phyloP scores from a whole-genome alignment of 164 flowering plant species.

The grape (Vitis vinifera) region ASM3070453v1 NC_081822.1:4166001-4166500 shows the following conservation, averaged over 20 bases:
- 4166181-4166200: constrained; percentile 56
- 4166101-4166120: constrained; percentile 50
- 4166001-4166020: constrained; percentile 40
- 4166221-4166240: constrained; percentile 45
- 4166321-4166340: constrained; percentile 57
- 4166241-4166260: constrained; percentile 60
- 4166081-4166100: constrained; percentile 37
- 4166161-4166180: constrained; percentile 67
- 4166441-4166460: constrained; percentile 92
- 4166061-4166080: constrained; percentile 77
- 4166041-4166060: constrained; percentile 48
- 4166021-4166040: constrained; percentile 43
- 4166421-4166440: constrained; percentile 80
- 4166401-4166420: constrained; percentile 90
- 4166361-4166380: constrained; percentile 75
- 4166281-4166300: constrained; percentile 50
- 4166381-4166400: constrained; percentile 82
- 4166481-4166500: constrained; percentile 68
- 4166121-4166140: constrained; percentile 54
- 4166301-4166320: constrained; percentile 47
- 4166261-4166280: constrained; percentile 54
- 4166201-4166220: constrained; percentile 27
- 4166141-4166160: constrained; percentile 45
- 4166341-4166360: constrained; percentile 60
- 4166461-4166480: constrained; percentile 71